Conservation (phyloP, 225 moss, liverwort and hornwort species). For the Marchantia paleacea region DNA sequence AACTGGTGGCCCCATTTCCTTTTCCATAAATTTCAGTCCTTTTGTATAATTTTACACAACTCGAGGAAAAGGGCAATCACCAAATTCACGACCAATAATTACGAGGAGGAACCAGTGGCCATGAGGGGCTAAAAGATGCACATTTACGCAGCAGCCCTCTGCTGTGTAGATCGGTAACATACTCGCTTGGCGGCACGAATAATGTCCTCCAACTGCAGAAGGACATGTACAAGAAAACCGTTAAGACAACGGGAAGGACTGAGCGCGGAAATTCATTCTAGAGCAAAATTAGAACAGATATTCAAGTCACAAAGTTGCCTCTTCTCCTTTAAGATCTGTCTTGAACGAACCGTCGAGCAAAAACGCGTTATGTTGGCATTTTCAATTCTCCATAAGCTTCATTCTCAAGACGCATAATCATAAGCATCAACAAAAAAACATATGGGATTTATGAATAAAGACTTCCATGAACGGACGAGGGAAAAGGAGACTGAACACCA, state of each 20-base stretch:
- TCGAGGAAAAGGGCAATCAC: background rate
- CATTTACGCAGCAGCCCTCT: conserved; percentile 32
- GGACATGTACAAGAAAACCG: background rate
- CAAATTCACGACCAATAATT: background rate
- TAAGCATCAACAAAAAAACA: no score
- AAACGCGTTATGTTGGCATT: no score
- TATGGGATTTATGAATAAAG: background rate
- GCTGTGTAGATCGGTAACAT: conserved; percentile 44
- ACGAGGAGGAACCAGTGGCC: background rate
- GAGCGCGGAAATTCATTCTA: no score
- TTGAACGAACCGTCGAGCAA: no score
- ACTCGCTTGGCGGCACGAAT: conserved; percentile 54
- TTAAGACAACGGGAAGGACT: no score
- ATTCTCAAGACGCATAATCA: no score
- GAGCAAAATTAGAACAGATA: no score
- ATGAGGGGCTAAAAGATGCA: background rate
- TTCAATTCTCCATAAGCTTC: no score
- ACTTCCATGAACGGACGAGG: background rate
- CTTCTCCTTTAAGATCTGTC: no score
- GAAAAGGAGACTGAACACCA: background rate
- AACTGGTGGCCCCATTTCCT: background rate
- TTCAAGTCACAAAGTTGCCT: no score
- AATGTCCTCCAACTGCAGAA: conserved; percentile 55
- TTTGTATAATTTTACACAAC: conserved; percentile 11
- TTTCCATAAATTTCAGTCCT: conserved; percentile 2